A percentile compares a stretch with the other conserved stretches of the same genome.
Evolutionary conservation across 345 rosid species (phyloP).

Genomic region (Crucihimalaya himalaica): DNA sequence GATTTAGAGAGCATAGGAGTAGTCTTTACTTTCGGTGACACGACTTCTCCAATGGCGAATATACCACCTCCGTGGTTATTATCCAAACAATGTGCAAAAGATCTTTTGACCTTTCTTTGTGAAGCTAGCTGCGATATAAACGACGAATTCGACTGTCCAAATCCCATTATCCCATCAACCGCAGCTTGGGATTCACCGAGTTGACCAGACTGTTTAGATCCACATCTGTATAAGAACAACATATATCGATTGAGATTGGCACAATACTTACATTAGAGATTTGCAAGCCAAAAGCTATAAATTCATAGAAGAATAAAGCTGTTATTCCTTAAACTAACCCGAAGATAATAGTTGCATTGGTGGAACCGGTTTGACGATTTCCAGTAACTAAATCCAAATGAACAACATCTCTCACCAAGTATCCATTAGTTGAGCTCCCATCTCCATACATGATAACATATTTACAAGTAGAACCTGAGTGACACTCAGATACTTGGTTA

Average conservation of each 20-base stretch:
- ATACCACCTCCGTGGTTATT: conserved; percentile 78
- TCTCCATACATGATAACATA: conserved; percentile 80
- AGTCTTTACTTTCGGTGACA: conserved; percentile 70
- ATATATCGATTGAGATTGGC: not conserved
- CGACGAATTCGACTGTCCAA: conserved; percentile 88
- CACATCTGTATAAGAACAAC: conserved; percentile 54
- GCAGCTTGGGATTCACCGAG: conserved; percentile 65
- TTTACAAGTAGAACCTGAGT: conserved; percentile 51
- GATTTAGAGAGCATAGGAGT: conserved; percentile 78
- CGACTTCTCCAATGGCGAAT: conserved; percentile 82
- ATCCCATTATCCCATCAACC: conserved; percentile 88
- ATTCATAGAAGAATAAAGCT: not conserved
- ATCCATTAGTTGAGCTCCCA: conserved; percentile 74
- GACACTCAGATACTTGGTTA: conserved; percentile 61
- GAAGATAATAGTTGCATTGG: conserved; percentile 65
- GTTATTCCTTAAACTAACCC: conserved; percentile 54
- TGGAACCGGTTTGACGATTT: conserved; percentile 50
- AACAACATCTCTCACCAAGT: conserved; percentile 61
- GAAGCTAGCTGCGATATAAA: conserved; percentile 84
- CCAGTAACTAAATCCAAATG: conserved; percentile 63
- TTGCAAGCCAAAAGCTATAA: not conserved
- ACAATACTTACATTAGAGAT: not conserved
- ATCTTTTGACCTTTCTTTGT: conserved; percentile 63
- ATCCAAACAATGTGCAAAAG: conserved; percentile 91
- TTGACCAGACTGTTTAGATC: conserved; percentile 78